Evolutionary conservation across 2,329 filamentous ascomycete genomes (phyloP).

Genomic region (Cryphonectria carpinicola): DNA sequence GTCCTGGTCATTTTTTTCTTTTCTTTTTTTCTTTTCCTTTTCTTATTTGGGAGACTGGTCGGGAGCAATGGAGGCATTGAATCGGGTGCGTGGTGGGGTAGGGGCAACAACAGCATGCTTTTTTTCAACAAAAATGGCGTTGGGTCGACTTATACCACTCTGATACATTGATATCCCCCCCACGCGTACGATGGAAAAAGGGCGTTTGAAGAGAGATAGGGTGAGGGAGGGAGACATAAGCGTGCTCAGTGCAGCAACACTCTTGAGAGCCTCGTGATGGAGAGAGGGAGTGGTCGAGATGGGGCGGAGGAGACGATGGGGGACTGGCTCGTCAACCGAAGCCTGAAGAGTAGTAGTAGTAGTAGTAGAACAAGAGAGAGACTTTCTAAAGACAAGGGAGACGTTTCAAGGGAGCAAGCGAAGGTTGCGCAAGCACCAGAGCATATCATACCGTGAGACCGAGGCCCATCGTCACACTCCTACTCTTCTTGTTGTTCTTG

Average conservation of each 20-base stretch:
- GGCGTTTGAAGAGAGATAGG: slow-evolving; percentile 21
- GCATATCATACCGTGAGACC: not conserved
- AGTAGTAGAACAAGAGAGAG: not conserved
- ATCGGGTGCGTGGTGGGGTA: slow-evolving; percentile 8
- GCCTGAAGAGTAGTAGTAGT: slow-evolving; percentile 8
- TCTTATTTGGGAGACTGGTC: slow-evolving; percentile 1
- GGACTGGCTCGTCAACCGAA: slow-evolving; percentile 29
- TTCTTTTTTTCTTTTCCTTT: slow-evolving; percentile 4
- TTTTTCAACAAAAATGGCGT: slow-evolving; percentile 32
- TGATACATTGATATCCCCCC: slow-evolving; percentile 30
- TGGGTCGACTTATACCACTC: slow-evolving; percentile 28
- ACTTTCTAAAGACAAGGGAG: not conserved
- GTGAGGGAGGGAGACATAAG: slow-evolving; percentile 2
- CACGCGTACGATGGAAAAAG: slow-evolving; percentile 12
- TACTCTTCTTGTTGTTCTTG: not conserved
- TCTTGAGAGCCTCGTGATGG: not conserved
- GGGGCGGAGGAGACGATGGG: slow-evolving; percentile 10
- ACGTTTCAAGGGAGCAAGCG: slow-evolving; percentile 13
- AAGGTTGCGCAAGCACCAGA: not conserved
- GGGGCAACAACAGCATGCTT: slow-evolving; percentile 27
- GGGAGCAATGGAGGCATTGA: slow-evolving; percentile 11
- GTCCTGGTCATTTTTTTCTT: slow-evolving; percentile 5
- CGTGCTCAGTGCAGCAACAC: slow-evolving; percentile 4
- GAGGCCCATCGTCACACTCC: not conserved
- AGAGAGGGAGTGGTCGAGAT: not conserved